Evolutionary conservation across 2,329 filamentous ascomycete genomes (phyloP).

Genomic region (Penicillium fuscoglaucum): DNA sequence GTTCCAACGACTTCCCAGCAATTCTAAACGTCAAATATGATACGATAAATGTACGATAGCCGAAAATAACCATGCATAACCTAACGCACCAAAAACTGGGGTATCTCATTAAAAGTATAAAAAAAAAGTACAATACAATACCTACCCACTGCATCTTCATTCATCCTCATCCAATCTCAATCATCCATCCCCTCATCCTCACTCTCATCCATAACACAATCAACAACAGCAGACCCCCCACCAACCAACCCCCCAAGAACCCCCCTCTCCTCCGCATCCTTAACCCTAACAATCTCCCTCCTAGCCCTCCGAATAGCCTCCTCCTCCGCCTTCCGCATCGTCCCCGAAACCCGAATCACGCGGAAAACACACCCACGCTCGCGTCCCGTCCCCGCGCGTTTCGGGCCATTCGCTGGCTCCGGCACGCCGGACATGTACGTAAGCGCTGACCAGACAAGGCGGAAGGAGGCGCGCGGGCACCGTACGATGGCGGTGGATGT

Average conservation of each 20-base stretch:
- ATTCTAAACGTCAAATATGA: slow-evolving; percentile 1
- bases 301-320: slow-evolving; percentile 80
- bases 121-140: neutral
- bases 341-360: slow-evolving; percentile 85
- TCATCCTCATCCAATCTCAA: slow-evolving; percentile 14
- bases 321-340: slow-evolving; percentile 87
- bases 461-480: slow-evolving; percentile 77
- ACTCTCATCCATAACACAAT: slow-evolving; percentile 50
- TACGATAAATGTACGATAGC: slow-evolving; percentile 20
- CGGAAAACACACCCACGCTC: slow-evolving; percentile 69
- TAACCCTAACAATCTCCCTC: slow-evolving; percentile 67
- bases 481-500: slow-evolving; percentile 92
- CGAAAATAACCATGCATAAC: neutral
- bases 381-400: slow-evolving; percentile 22
- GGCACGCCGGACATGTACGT: slow-evolving; percentile 75
- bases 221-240: slow-evolving; percentile 39
- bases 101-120: slow-evolving; percentile 13
- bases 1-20: slow-evolving; percentile 30
- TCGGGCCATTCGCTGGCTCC: slow-evolving; percentile 31
- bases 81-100: neutral
- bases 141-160: neutral
- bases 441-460: slow-evolving; percentile 85
- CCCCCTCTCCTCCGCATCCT: slow-evolving; percentile 50
- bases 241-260: slow-evolving; percentile 44
- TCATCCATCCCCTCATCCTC: slow-evolving; percentile 50